Evolutionary conservation across 2,329 filamentous ascomycete species (phyloP).

Genomic region (Fusarium miscanthi): DNA sequence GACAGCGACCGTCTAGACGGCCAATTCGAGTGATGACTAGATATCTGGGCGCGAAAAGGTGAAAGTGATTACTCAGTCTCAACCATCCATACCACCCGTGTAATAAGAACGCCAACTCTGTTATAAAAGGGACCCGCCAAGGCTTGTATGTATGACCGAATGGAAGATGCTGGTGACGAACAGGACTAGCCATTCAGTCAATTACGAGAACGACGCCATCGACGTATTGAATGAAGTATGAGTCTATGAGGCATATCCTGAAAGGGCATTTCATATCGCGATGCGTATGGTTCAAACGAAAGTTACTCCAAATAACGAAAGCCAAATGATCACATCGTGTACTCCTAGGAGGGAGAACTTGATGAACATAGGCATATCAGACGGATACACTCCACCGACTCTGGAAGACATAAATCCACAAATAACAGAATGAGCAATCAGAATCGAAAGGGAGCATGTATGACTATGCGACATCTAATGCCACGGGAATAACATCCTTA

Average conservation of each 20-base stretch:
- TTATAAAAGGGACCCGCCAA: not conserved
- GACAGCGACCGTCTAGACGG: slow-evolving; percentile 5
- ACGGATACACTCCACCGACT: not conserved
- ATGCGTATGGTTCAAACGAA: too few relatives aligned
- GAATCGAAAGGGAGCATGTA: not conserved
- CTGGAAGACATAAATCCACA: not conserved
- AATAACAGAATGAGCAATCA: not conserved
- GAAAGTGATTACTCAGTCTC: slow-evolving; percentile 11
- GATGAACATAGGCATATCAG: not conserved
- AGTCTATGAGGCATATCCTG: not conserved
- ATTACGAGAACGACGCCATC: not conserved
- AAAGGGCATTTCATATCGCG: not conserved
- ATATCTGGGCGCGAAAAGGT: not conserved
- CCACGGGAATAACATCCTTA: not conserved
- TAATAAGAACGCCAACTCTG: not conserved
- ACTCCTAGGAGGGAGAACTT: not conserved
- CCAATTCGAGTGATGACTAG: slow-evolving; percentile 14
- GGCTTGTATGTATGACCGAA: not conserved
- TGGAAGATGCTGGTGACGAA: not conserved
- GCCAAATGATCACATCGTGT: not conserved
- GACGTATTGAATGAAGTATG: not conserved
- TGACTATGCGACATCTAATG: not conserved
- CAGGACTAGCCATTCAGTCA: not conserved
- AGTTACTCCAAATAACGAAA: not conserved
- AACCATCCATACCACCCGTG: not conserved